Conservation (phyloP, 176 grass and related monocot species). For the Oryza longistaminata region DNA sequence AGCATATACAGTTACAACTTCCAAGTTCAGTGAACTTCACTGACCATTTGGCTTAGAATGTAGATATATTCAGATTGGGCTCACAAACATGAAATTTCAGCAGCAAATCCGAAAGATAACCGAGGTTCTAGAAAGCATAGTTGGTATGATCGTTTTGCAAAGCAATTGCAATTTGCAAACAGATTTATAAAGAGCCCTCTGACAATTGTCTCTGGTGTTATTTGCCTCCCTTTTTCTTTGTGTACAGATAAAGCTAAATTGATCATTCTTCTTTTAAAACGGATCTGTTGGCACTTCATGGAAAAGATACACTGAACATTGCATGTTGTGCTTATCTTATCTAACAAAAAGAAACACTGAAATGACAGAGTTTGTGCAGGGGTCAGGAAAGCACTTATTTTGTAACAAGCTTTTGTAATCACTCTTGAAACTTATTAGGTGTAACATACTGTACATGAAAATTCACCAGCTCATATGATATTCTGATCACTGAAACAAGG, state of each 20-base stretch:
- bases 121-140: slow-evolving; percentile 2
- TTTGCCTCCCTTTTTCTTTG: slow-evolving; percentile 16
- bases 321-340: slow-evolving; percentile 3
- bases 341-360: not conserved
- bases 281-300: slow-evolving; percentile 22
- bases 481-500: not conserved
- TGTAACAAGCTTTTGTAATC: not conserved
- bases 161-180: not conserved
- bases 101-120: slow-evolving; percentile 3
- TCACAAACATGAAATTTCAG: not conserved
- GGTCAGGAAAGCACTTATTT: not conserved
- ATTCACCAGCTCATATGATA: not conserved
- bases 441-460: not conserved
- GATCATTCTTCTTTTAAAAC: slow-evolving; percentile 12
- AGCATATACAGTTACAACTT: not conserved
- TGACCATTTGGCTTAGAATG: not conserved
- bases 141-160: slow-evolving; percentile 31
- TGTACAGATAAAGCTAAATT: slow-evolving; percentile 45
- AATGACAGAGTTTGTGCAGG: not conserved
- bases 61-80: not conserved
- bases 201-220: not conserved
- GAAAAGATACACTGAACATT: slow-evolving; percentile 32
- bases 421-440: not conserved
- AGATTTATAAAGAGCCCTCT: slow-evolving; percentile 9
- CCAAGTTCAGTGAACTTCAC: not conserved